phyloP scores from a whole-genome alignment of 331 rosid genomes.

The Phaseolus coccineus region DNA sequence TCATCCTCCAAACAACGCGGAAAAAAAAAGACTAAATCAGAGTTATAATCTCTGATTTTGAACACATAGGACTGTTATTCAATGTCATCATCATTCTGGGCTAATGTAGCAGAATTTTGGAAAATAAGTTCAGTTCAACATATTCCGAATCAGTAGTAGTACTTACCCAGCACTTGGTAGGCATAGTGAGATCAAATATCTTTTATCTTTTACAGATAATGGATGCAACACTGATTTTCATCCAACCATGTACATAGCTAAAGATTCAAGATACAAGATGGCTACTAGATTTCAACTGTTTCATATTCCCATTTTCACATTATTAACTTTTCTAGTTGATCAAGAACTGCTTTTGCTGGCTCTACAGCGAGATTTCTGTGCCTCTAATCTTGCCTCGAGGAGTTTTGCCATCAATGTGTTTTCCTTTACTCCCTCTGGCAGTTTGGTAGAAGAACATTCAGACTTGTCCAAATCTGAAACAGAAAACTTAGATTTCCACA shows the following conservation, averaged over 20 bases:
- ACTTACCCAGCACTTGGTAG: not conserved
- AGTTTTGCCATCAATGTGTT: conserved; percentile 85
- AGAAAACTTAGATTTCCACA: conserved; percentile 56
- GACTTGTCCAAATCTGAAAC: conserved; percentile 52
- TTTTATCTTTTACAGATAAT: conserved; percentile 1
- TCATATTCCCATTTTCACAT: conserved; percentile 39
- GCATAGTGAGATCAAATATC: conserved; percentile 14
- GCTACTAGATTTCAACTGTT: conserved; percentile 36
- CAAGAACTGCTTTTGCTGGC: conserved; percentile 44
- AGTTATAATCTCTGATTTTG: not conserved
- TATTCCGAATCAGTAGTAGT: not conserved
- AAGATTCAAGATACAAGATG: conserved; percentile 46
- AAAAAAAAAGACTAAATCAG: no score
- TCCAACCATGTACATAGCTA: conserved; percentile 19
- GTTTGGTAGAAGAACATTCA: conserved; percentile 54
- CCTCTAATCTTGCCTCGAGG: conserved; percentile 84
- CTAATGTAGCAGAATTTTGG: not conserved
- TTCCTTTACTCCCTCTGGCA: conserved; percentile 72
- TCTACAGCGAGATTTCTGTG: conserved; percentile 55
- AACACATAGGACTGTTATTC: not conserved
- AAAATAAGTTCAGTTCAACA: not conserved
- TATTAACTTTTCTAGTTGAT: conserved; percentile 33
- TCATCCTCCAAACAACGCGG: no score
- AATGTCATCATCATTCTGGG: not conserved
- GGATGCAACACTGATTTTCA: conserved; percentile 1